These are phyloP conservation scores for Parachlorella kessleri DNA, from an alignment of 139 green algal genomes.

Conservation along the genomic window DNA sequence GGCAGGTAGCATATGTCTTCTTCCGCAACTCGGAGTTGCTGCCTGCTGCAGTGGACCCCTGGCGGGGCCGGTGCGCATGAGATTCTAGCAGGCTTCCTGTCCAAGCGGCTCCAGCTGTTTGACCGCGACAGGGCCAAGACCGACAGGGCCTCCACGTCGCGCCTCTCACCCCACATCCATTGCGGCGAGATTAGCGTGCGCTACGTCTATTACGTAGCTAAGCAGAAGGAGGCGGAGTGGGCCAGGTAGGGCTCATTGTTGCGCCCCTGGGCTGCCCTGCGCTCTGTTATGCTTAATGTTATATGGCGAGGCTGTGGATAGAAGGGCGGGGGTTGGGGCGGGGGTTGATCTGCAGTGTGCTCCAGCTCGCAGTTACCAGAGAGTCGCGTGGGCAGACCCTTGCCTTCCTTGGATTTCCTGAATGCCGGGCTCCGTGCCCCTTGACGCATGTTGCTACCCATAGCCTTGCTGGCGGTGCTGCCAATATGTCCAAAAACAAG, in stretches of 20 bases:
- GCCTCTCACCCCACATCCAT: constrained; percentile 93
- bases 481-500: too few species aligned
- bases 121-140: constrained; percentile 73
- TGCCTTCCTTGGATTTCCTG: too few species aligned
- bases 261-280: too few species aligned
- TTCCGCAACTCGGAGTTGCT: too few species aligned
- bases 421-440: too few species aligned
- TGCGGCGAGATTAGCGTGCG: constrained; percentile 83
- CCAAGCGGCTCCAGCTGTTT: constrained; percentile 60
- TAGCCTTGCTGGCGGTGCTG: too few species aligned
- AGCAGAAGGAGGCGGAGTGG: constrained; percentile 5
- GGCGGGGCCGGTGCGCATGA: constrained; percentile 57
- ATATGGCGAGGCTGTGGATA: constrained; percentile 2
- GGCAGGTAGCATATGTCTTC: too few species aligned
- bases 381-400: too few species aligned
- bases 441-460: too few species aligned
- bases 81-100: constrained; percentile 74
- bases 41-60: constrained; percentile 79
- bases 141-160: constrained; percentile 79
- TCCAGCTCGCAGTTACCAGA: too few species aligned
- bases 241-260: neutral
- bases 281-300: too few species aligned
- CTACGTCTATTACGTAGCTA: constrained; percentile 69
- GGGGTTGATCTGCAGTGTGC: too few species aligned
- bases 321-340: neutral